Conservation (phyloP, 1,284 basidiomycete genomes). For the Heimioporus retisporus region DNA sequence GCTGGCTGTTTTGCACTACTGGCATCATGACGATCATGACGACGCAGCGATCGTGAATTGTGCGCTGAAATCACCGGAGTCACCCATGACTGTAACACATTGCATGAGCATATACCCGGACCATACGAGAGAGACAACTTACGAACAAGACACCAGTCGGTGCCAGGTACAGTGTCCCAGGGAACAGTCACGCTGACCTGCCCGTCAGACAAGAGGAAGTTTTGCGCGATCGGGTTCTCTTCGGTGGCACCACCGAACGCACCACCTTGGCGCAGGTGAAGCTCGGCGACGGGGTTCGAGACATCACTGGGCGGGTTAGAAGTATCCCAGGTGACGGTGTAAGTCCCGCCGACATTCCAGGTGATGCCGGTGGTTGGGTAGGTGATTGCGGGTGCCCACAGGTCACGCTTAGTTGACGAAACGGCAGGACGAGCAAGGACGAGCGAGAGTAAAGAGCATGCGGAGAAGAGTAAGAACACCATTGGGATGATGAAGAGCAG, state of each 20-base stretch:
- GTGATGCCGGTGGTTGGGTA: conserved; percentile 48
- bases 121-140: conserved; percentile 23
- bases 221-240: conserved; percentile 43
- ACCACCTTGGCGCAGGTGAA: conserved; percentile 50
- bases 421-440: conserved; percentile 37
- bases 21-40: conserved; percentile 22
- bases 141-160: conserved; percentile 55
- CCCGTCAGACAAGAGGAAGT: conserved; percentile 54
- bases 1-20: neutral
- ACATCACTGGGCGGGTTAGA: conserved; percentile 53
- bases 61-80: conserved; percentile 58
- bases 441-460: conserved; percentile 34
- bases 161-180: conserved; percentile 38
- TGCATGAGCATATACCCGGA: neutral
- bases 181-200: conserved; percentile 51
- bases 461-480: too few relatives aligned
- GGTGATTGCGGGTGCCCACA: conserved; percentile 56
- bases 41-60: conserved; percentile 48
- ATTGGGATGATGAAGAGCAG: too few relatives aligned
- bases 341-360: conserved; percentile 54
- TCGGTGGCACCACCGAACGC: conserved; percentile 30
- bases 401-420: conserved; percentile 48
- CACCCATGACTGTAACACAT: conserved; percentile 55
- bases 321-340: conserved; percentile 60
- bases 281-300: conserved; percentile 55